phyloP scores from a whole-genome alignment of 176 grass and related monocot species.

The Neostapfia colusana region DNA sequence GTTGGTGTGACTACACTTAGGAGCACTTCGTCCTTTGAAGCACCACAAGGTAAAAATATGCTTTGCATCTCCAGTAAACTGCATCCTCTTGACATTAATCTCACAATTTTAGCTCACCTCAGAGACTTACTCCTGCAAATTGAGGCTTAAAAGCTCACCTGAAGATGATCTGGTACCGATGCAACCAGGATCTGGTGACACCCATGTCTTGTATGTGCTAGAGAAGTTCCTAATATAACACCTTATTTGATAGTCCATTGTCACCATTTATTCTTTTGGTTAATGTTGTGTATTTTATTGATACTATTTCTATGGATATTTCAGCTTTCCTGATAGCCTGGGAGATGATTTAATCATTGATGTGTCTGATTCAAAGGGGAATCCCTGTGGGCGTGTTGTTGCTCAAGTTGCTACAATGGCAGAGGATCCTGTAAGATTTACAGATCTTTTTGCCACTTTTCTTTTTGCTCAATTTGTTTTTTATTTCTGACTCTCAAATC shows the following conservation, averaged over 20 bases:
- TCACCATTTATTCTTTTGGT: constrained; percentile 8
- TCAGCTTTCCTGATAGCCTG: constrained; percentile 98
- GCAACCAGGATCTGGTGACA: constrained; percentile 98
- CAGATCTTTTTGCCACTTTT: constrained; percentile 22
- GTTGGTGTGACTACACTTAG: constrained; percentile 76
- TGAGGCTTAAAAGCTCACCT: constrained; percentile 86
- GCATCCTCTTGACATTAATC: constrained; percentile 24
- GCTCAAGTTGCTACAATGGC: constrained; percentile 92
- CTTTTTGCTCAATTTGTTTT: constrained; percentile 4
- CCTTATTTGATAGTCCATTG: constrained; percentile 18
- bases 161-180: constrained; percentile 73
- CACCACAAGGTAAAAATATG: constrained; percentile 65
- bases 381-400: constrained; percentile 74
- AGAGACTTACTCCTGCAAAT: constrained; percentile 89
- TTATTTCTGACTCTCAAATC: constrained; percentile 14
- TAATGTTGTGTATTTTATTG: neutral
- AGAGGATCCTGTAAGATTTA: constrained; percentile 74
- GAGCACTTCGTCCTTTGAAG: constrained; percentile 77
- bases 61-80: constrained; percentile 25
- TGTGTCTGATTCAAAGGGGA: constrained; percentile 86
- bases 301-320: constrained; percentile 39
- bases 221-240: constrained; percentile 34
- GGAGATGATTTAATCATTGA: constrained; percentile 95
- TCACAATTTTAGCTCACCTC: constrained; percentile 42
- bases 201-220: constrained; percentile 88